Evolutionary conservation across 345 rosid species (phyloP), one percentile per base, ranked within the genome.

Genomic region (Dovyalis caffra): DNA sequence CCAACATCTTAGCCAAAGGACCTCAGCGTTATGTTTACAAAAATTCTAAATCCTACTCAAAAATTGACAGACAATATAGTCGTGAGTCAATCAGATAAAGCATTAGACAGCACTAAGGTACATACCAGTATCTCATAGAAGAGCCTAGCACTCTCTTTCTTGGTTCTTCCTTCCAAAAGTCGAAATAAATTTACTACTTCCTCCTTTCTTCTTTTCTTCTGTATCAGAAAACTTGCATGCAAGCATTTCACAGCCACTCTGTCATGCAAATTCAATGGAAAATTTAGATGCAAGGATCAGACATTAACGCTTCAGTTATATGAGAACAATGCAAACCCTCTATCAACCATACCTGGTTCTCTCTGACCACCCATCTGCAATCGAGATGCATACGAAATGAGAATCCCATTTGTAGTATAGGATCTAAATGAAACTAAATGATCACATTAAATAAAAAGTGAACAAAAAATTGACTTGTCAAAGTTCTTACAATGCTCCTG

Each of bases 81-180:
- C 47, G 3, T 43, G 47, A 43, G 47, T 43, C 1, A 3, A 43
- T 43, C 47, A 43, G 47, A 14, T 12, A 43, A 12, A 43, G 47
- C 18, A 40, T 4, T 40, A 9, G 47, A 40, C 15, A 40, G 47
- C 16, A 43, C 47, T 43, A 43, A 43, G 47, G 47, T 43, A 43
- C 81, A 29, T 87, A 95, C 99, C 92, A 95, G 79, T 81, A 90
- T 89, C 82, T 95, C 98, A 68, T 90, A 92, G 84, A 95, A 95
- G 81, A 95, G 77, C 81, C 87, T 84, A 51, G 91, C 94, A 69
- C 86, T 85, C 78, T 83, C 87, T 79, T 85, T 86, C 80, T 74
- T 78, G 56, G 88, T 89, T 85, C 82, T 90, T 75, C 92, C 88
- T 70, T 74, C 73, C 76, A 86, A 76, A 40, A 91, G 77, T 32